Conservation (phyloP, 129 eudicot genomes). For the Pulicaria dysenterica region DNA sequence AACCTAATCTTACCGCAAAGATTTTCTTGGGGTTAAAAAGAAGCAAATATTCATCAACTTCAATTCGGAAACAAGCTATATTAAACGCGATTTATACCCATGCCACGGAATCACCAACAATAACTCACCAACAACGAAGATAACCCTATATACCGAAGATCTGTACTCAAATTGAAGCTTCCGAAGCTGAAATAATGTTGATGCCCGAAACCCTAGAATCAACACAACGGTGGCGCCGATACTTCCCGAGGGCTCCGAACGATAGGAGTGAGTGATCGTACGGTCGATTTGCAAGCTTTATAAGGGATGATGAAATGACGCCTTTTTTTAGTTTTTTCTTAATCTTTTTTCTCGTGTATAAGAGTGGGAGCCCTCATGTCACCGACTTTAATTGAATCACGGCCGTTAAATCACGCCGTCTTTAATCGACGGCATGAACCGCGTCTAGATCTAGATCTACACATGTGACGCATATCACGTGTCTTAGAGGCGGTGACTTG, state of each 20-base stretch:
- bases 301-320: slow-evolving; percentile 15
- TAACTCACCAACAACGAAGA: slow-evolving; percentile 5
- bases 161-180: slow-evolving; percentile 12
- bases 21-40: background rate
- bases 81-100: slow-evolving; percentile 19
- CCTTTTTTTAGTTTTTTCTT: background rate
- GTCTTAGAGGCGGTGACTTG: slow-evolving; percentile 36
- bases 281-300: slow-evolving; percentile 18
- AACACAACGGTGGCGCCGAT: slow-evolving; percentile 28
- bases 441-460: slow-evolving; percentile 14
- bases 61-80: slow-evolving; percentile 10
- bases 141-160: slow-evolving; percentile 23
- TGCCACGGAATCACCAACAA: slow-evolving; percentile 19
- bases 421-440: slow-evolving; percentile 21
- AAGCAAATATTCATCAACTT: slow-evolving; percentile 13
- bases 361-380: slow-evolving; percentile 20
- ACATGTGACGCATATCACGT: slow-evolving; percentile 34
- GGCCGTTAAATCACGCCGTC: slow-evolving; percentile 41
- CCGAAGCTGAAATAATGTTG: slow-evolving; percentile 7
- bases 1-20: slow-evolving; percentile 37
- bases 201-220: slow-evolving; percentile 34
- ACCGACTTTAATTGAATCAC: background rate
- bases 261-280: slow-evolving; percentile 31
- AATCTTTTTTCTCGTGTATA: background rate
- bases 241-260: slow-evolving; percentile 20